These are phyloP conservation scores for Pluteus cervinus DNA, from an alignment of 768 basidiomycete genomes.

Conservation along the genomic window DNA sequence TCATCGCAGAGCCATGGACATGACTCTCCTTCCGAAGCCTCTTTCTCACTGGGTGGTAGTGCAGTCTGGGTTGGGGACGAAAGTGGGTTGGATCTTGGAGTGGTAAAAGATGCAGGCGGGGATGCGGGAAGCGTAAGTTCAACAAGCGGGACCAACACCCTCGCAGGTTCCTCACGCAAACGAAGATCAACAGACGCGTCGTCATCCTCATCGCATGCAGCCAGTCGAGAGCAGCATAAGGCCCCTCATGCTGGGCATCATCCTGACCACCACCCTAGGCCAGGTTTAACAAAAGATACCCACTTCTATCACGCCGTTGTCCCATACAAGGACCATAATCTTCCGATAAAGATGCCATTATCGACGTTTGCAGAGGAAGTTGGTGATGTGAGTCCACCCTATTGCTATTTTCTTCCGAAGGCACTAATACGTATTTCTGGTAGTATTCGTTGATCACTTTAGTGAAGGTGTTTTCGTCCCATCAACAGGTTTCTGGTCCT, in stretches of 20 bases:
- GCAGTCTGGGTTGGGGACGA: constrained; percentile 85
- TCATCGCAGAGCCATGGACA: constrained; percentile 25
- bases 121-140: constrained; percentile 32
- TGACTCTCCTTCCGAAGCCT: constrained; percentile 63
- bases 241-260: constrained; percentile 34
- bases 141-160: constrained; percentile 30
- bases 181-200: constrained; percentile 71
- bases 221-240: constrained; percentile 33
- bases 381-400: constrained; percentile 77
- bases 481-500: constrained; percentile 61
- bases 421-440: constrained; percentile 2
- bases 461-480: constrained; percentile 69
- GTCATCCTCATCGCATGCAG: constrained; percentile 58
- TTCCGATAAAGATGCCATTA: constrained; percentile 90
- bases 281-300: constrained; percentile 72
- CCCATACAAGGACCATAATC: constrained; percentile 71
- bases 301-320: constrained; percentile 90
- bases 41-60: constrained; percentile 74
- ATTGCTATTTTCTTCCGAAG: constrained; percentile 3
- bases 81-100: constrained; percentile 43
- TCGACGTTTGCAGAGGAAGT: constrained; percentile 92
- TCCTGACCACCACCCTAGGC: constrained; percentile 42
- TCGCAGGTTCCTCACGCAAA: constrained; percentile 36
- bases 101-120: constrained; percentile 38
- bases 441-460: constrained; percentile 93